Evolutionary conservation across 352 stramenopile species (phyloP).

Genomic region (Achlya hypogyna): DNA sequence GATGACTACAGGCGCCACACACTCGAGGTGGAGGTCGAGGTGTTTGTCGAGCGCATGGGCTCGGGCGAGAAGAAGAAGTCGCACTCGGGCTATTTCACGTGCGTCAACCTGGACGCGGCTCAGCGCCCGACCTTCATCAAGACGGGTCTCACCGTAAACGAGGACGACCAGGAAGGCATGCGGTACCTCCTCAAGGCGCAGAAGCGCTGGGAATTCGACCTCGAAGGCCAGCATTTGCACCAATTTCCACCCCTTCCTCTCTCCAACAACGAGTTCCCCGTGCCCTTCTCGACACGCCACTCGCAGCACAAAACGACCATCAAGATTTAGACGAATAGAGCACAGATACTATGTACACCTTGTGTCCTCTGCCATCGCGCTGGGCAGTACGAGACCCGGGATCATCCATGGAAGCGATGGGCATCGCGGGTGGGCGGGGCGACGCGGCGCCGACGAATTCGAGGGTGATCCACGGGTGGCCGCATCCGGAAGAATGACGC

Average conservation of each 20-base stretch:
- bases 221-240: constrained; percentile 44
- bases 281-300: not conserved
- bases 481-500: not conserved
- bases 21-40: constrained; percentile 55
- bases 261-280: constrained; percentile 14
- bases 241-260: constrained; percentile 44
- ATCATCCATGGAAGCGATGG: too few species aligned
- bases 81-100: constrained; percentile 54
- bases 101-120: constrained; percentile 41
- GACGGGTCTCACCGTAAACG: constrained; percentile 36
- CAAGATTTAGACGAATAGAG: not conserved
- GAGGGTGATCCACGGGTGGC: not conserved
- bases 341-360: too few species aligned
- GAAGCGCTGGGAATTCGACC: constrained; percentile 45
- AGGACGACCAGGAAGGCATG: constrained; percentile 43
- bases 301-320: not conserved
- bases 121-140: constrained; percentile 35
- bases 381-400: too few species aligned
- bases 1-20: constrained; percentile 29
- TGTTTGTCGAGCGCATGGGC: constrained; percentile 38
- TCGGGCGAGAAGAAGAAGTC: constrained; percentile 33
- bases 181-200: constrained; percentile 43
- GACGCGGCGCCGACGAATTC: not conserved
- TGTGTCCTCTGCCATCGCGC: too few species aligned
- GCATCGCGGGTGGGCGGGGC: too few species aligned